Evolutionary conservation across 768 basidiomycete species (phyloP), one percentile per base, ranked within the genome.

Genomic region (Strobilomyces echinocephalus): DNA sequence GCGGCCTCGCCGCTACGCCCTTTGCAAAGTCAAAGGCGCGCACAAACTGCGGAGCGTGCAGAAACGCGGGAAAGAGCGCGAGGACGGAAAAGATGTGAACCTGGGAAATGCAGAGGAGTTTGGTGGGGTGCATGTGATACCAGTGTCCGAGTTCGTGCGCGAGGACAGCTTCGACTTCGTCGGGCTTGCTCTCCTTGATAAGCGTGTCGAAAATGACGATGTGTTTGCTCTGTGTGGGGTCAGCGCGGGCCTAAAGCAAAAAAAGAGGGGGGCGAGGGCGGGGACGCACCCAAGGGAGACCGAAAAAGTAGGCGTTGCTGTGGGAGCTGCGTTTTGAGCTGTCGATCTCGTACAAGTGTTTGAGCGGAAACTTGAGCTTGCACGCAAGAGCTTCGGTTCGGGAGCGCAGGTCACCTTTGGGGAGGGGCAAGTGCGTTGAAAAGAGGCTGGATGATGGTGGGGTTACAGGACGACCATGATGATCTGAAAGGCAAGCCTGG

Each of bases 261-360:
- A n/a, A 3, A n/a, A n/a, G n/a, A n/a, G n/a, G n/a, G n/a, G 3
- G 15, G 1, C n/a, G n/a, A n/a, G 15, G 30, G 43, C 2, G 28
- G n/a, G n/a, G 40, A 73, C 76, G 40, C 46, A 91, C 91, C 88
- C 93, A 95, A 1, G 95, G 95, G 12, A 97, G 80, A 54, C 95
- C 95, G 59, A 93, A 97, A 78, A 97, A 97, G 74, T 97, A 98
- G n/a, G 95, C 95, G 60, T 97, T 97, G 61, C 87, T 89, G 72
- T 99, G 95, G 3, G 91, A 88, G 71, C 88, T 91, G 45, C 95
- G 84, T 75, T 97, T 97, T 33, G 89, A 93, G 28, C 97, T 95
- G 66, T 98, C 95, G 60, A 98, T 97, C 68, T 97, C 93, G 68
- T 95, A 98, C 49, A 99, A 70, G 69, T 95, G 88, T 65, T 88